These are phyloP conservation scores for Irpex sp. DNA, from an alignment of 1,284 basidiomycete species.

Conservation along the genomic window DNA sequence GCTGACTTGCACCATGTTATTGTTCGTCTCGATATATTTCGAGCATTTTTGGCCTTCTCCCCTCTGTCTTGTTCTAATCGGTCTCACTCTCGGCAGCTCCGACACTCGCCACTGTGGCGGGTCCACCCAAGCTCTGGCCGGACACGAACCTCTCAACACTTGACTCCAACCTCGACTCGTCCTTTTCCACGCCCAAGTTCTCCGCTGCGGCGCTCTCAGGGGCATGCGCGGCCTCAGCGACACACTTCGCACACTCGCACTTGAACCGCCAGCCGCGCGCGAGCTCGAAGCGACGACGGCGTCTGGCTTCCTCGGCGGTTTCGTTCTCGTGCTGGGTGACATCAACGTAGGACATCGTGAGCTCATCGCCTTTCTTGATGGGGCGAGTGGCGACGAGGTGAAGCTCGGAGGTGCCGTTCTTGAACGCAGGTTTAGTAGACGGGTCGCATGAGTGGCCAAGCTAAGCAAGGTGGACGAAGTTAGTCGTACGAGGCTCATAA, in stretches of 20 bases:
- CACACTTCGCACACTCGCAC: constrained; percentile 64
- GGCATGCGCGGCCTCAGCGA: constrained; percentile 38
- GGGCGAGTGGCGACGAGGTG: constrained; percentile 60
- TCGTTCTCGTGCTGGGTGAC: constrained; percentile 52
- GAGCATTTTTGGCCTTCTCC: not conserved
- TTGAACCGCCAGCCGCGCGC: constrained; percentile 79
- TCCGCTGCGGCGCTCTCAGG: constrained; percentile 31
- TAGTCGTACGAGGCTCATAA: not conserved
- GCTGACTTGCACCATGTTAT: not conserved
- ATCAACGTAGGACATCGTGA: constrained; percentile 74
- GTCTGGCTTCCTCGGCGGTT: constrained; percentile 47
- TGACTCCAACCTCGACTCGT: constrained; percentile 57
- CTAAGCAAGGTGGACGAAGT: constrained; percentile 24
- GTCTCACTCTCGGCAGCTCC: not conserved
- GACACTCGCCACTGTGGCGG: not conserved
- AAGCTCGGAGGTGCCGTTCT: constrained; percentile 57
- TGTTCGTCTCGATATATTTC: not conserved
- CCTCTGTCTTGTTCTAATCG: not conserved
- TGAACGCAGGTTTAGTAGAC: constrained; percentile 58
- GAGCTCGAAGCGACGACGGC: constrained; percentile 65
- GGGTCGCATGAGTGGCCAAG: constrained; percentile 71
- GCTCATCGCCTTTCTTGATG: constrained; percentile 68
- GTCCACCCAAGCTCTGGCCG: not conserved
- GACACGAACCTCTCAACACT: constrained; percentile 34
- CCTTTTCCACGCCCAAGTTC: constrained; percentile 38